Percentiles rank a stretch among this genome's conserved stretches.
Evolutionary conservation across 208 protist species (phyloP).

Genomic region (Histomonas meleagridis): DNA sequence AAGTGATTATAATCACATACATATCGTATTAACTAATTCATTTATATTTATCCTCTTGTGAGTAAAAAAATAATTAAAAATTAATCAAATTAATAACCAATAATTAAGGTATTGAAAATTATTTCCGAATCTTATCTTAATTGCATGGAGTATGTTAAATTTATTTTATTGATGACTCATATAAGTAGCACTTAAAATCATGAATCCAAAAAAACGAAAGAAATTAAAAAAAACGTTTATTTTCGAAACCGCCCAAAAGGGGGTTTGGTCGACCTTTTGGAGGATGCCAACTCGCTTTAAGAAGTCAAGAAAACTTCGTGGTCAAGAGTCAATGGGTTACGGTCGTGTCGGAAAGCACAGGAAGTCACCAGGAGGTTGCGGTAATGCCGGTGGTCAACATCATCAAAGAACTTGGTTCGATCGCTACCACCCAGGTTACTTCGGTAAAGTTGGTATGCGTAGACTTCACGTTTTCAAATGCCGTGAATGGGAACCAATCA

Average conservation of each 20-base stretch:
- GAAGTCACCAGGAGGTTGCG: constrained; percentile 96
- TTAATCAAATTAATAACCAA: too few relatives aligned
- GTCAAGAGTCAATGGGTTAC: constrained; percentile 51
- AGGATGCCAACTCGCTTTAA: constrained; percentile 47
- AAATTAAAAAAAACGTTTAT: too few relatives aligned
- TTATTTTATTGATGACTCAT: too few relatives aligned
- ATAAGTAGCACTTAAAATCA: too few relatives aligned
- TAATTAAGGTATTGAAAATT: too few relatives aligned
- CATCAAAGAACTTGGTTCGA: constrained; percentile 97
- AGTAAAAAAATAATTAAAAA: too few relatives aligned
- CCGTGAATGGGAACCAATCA: constrained; percentile 74
- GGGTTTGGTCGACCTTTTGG: not conserved
- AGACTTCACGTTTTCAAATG: constrained; percentile 83
- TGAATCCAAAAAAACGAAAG: too few relatives aligned
- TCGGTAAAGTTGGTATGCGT: constrained; percentile 99
- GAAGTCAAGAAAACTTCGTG: constrained; percentile 55
- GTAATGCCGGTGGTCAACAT: constrained; percentile 98
- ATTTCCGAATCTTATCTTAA: too few relatives aligned
- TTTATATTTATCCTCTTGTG: too few relatives aligned
- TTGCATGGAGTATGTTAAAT: too few relatives aligned
- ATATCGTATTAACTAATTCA: too few relatives aligned
- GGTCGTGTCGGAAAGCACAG: constrained; percentile 85
- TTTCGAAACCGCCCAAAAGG: not conserved
- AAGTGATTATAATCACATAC: too few relatives aligned
- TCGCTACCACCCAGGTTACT: constrained; percentile 95